phyloP scores from a whole-genome alignment of 2,329 filamentous ascomycete species.

The Emydomyces testavorans region DNA sequence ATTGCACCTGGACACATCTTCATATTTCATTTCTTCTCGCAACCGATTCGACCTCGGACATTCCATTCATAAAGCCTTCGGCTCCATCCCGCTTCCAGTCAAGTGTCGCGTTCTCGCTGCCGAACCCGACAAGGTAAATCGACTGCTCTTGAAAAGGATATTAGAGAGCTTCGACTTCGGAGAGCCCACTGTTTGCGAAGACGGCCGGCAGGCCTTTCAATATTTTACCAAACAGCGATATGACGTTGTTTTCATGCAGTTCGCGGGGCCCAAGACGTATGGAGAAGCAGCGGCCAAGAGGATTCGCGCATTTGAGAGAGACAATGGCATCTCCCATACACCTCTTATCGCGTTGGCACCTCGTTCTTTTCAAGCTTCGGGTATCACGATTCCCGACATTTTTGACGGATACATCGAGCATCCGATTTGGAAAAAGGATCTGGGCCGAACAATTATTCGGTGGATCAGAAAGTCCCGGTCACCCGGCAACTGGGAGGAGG shows the following conservation, averaged over 20 bases:
- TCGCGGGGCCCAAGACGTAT: background rate
- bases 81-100: background rate
- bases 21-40: constrained; percentile 1
- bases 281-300: constrained; percentile 1
- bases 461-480: constrained; percentile 5
- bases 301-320: background rate
- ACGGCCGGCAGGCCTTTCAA: background rate
- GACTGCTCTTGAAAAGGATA: background rate
- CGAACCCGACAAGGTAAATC: constrained; percentile 2
- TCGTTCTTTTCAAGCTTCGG: background rate
- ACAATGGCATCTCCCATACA: background rate
- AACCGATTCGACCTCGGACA: background rate
- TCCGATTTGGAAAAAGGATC: constrained; percentile 3
- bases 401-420: constrained; percentile 1
- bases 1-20: background rate
- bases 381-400: background rate
- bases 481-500: background rate
- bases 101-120: constrained; percentile 2
- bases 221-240: background rate
- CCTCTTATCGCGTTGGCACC: constrained; percentile 7
- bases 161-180: background rate
- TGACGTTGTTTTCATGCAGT: constrained; percentile 1
- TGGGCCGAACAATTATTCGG: background rate
- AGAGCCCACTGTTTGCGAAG: background rate
- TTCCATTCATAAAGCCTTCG: constrained; percentile 1